These are phyloP conservation scores for Alternaria ethzedia DNA, from an alignment of 2,329 filamentous ascomycete genomes.

Conservation along the genomic window DNA sequence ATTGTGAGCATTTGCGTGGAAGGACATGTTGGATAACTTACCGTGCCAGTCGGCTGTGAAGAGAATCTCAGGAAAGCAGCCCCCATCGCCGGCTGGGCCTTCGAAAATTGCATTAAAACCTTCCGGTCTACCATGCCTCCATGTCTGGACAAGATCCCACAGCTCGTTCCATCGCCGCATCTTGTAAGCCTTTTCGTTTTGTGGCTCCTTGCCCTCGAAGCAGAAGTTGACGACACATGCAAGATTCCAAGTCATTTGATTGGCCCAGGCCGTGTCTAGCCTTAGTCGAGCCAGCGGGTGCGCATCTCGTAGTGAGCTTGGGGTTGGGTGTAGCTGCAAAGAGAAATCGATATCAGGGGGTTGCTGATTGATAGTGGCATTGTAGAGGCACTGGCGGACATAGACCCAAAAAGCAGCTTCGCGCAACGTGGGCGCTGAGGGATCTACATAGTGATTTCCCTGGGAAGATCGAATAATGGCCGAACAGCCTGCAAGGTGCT, in stretches of 20 bases:
- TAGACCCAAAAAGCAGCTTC: constrained; percentile 45
- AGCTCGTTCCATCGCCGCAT: constrained; percentile 29
- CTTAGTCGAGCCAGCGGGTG: constrained; percentile 34
- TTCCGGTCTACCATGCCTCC: constrained; percentile 29
- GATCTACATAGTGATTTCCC: constrained; percentile 34
- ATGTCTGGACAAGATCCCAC: constrained; percentile 31
- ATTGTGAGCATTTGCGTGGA: background rate
- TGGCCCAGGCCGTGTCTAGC: constrained; percentile 41
- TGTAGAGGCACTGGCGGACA: constrained; percentile 43
- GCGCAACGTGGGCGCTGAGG: constrained; percentile 40
- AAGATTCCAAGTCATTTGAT: constrained; percentile 43
- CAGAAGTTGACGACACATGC: constrained; percentile 40
- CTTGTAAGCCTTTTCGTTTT: constrained; percentile 16
- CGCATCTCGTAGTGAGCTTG: constrained; percentile 28
- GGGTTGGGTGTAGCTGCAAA: constrained; percentile 30
- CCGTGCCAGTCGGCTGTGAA: constrained; percentile 45
- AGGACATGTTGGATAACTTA: constrained; percentile 7
- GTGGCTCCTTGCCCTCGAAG: constrained; percentile 26
- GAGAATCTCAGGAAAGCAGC: constrained; percentile 32
- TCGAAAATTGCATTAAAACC: constrained; percentile 41
- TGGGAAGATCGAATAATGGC: constrained; percentile 41
- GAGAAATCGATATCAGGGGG: constrained; percentile 39
- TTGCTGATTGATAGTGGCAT: constrained; percentile 41
- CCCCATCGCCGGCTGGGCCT: constrained; percentile 14
- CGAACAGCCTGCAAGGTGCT: constrained; percentile 38